phyloP scores from a whole-genome alignment of 2,329 filamentous ascomycete genomes.

The Verticillium tricorpus region DNA sequence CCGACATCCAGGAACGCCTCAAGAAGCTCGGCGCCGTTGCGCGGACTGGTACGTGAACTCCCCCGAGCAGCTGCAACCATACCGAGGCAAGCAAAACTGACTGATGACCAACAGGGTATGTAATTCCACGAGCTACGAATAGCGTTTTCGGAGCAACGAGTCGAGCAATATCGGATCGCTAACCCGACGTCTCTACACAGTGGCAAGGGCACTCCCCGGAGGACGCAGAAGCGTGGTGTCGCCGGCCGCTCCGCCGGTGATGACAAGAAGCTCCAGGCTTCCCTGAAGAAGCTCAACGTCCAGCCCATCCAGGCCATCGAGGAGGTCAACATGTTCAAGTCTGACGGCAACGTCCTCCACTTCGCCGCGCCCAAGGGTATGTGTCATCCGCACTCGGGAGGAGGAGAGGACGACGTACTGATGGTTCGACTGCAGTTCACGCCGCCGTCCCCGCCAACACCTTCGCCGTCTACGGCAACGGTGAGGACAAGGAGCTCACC shows the following conservation, averaged over 20 bases:
- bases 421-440: conserved; percentile 61
- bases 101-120: conserved; percentile 29
- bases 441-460: conserved; percentile 97
- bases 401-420: background rate
- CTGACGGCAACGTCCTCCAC: conserved; percentile 99
- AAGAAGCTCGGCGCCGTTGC: conserved; percentile 53
- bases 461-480: conserved; percentile 98
- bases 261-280: conserved; percentile 98
- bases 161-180: conserved; percentile 17
- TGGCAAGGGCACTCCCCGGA: conserved; percentile 96
- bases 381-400: conserved; percentile 24
- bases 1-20: conserved; percentile 54
- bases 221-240: conserved; percentile 92
- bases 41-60: conserved; percentile 60
- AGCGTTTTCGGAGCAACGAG: background rate
- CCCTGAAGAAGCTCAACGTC: conserved; percentile 99
- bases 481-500: conserved; percentile 99
- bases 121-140: conserved; percentile 6
- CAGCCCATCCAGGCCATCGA: conserved; percentile 99
- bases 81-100: conserved; percentile 10
- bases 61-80: background rate
- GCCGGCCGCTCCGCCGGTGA: conserved; percentile 89
- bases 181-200: conserved; percentile 33
- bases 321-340: conserved; percentile 99
- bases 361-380: conserved; percentile 96